A percentile compares a stretch with the other conserved stretches of the same genome.
Conservation (phyloP, 257 asterid species). For the Nicotiana attenuata region DNA sequence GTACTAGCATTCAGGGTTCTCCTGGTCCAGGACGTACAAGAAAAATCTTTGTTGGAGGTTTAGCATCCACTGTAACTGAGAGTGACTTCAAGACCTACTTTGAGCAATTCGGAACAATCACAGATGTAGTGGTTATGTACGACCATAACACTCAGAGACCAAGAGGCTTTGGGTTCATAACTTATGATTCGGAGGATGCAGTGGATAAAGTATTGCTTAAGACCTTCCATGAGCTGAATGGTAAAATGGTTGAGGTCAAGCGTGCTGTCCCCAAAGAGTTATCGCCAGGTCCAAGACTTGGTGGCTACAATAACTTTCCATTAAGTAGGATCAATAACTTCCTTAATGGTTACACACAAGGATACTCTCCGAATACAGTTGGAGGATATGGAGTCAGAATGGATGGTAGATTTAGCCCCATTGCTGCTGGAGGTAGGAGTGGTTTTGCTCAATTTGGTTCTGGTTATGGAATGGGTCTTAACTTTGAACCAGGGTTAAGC, state of each 20-base stretch:
- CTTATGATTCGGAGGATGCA: constrained; percentile 28
- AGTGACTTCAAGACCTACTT: constrained; percentile 24
- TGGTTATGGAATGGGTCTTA: constrained; percentile 24
- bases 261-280: constrained; percentile 29
- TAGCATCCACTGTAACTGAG: constrained; percentile 29
- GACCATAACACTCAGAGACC: constrained; percentile 33
- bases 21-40: constrained; percentile 28
- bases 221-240: constrained; percentile 27
- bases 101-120: constrained; percentile 26
- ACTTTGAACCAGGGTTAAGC: constrained; percentile 21
- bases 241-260: constrained; percentile 31
- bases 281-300: constrained; percentile 25
- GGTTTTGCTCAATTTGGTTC: constrained; percentile 20
- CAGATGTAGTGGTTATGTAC: constrained; percentile 29
- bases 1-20: constrained; percentile 25
- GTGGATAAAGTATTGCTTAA: constrained; percentile 26
- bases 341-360: constrained; percentile 19
- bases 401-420: constrained; percentile 19
- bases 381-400: constrained; percentile 28
- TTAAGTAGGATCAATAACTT: constrained; percentile 21
- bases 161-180: constrained; percentile 29
- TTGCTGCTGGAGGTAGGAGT: constrained; percentile 23
- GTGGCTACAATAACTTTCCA: constrained; percentile 18
- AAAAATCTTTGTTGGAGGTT: constrained; percentile 25
- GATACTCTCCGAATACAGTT: constrained; percentile 23